Evolutionary conservation across 768 basidiomycete genomes (phyloP), one percentile per base, ranked within the genome.

Genomic region (Panus rudis): DNA sequence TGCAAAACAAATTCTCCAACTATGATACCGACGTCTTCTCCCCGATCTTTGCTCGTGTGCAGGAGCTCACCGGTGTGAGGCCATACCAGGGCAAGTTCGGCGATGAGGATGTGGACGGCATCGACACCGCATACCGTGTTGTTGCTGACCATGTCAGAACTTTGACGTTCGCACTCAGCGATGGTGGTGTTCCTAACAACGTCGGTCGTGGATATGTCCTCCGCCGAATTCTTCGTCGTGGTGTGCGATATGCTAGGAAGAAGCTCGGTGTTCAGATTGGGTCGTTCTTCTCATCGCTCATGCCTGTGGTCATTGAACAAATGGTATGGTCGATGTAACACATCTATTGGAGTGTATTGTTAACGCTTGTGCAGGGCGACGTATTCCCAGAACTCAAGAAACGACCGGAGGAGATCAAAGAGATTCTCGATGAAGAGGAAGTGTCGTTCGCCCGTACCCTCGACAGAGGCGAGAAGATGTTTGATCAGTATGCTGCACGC

Each of bases 171-270:
- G 94, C 96, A 13, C 71, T 99, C 51, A 90, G 90, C 50, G 96
- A 99, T 54, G 96, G 96, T 26, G 96, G 96, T 41, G 79, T 96
- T 10, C 96, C 96, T 3, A 91, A 89, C 58, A 98, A 97, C 56
- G 84, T 94, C 39, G 96, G 96, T 7, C 76, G 96, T 42, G 96
- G 96, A 2, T 99, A 99, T 51, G 96, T 99, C n/a, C 75, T 99
- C 5, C 73, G 96, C 37, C 80, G 96, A 16, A 94, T 99, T 42
- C 69, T 99, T 34, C 74, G 96, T 42, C 72, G 96, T 60, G 96
- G 96, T 7, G 89, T 91, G n/a, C 77, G 96, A 27, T 98, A 91
- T 58, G 93, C 91, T 4, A 80, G 89, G 50, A 97, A 92, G 68
- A 98, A 97, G 66, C 77, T 99, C 17, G 84, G 82, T 27, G 90